phyloP scores from a whole-genome alignment of 306 rosid genomes.

The Casuarina cunninghamiana region DNA sequence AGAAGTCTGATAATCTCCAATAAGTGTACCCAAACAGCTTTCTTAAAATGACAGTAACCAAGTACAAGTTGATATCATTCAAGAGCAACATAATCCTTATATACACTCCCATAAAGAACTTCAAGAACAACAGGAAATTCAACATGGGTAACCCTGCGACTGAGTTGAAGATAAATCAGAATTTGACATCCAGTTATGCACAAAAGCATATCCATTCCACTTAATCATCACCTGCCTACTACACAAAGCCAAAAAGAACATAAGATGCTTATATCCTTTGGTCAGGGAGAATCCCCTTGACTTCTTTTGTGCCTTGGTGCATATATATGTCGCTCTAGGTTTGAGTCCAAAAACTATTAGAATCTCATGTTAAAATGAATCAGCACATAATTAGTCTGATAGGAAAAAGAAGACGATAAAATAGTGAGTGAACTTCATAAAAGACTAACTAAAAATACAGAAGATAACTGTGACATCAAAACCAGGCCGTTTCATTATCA shows the following conservation, averaged over 20 bases:
- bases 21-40: not conserved
- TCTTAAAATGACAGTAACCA: too few relatives aligned
- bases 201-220: not conserved
- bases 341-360: not conserved
- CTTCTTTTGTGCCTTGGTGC: not conserved
- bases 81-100: not conserved
- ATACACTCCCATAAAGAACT: not conserved
- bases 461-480: not conserved
- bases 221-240: not conserved
- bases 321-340: not conserved
- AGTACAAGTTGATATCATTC: not conserved
- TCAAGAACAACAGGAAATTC: not conserved
- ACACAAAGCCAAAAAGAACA: not conserved
- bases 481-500: not conserved
- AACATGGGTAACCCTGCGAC: not conserved
- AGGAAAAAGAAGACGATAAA: not conserved
- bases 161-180: not conserved
- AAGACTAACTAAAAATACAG: not conserved
- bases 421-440: not conserved
- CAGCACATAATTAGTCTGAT: not conserved
- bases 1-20: not conserved
- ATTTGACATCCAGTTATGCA: not conserved
- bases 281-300: not conserved
- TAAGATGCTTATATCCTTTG: not conserved
- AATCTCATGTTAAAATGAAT: not conserved